A percentile compares a stretch with the other conserved stretches of the same genome.
Conservation (phyloP, 208 protist species). For the Leptomonas pyrrhocoris region DNA sequence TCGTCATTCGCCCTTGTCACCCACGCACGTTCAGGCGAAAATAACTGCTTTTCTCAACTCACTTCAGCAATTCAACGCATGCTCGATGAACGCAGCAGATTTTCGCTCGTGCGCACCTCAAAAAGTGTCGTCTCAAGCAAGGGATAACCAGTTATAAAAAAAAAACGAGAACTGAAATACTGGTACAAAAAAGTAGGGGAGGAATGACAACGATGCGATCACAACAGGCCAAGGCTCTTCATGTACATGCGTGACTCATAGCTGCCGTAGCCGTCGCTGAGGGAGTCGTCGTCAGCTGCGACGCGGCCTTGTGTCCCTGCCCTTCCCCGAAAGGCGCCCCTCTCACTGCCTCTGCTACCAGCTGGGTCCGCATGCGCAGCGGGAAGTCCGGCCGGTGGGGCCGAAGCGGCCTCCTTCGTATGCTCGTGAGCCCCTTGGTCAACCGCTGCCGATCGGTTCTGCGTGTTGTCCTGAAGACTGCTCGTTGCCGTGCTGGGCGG, state of each 20-base stretch:
- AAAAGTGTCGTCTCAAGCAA: no score
- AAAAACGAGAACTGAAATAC: conserved; percentile 15
- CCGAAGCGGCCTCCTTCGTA: background rate
- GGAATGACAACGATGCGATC: background rate
- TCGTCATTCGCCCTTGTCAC: no score
- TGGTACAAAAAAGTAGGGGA: conserved; percentile 5
- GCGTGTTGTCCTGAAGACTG: background rate
- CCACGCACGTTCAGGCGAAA: no score
- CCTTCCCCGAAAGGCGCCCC: conserved; percentile 2
- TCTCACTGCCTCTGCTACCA: background rate
- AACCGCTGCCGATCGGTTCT: background rate
- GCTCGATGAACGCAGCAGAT: no score
- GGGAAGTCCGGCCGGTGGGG: background rate
- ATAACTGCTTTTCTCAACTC: no score
- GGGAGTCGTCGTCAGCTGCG: conserved; percentile 59
- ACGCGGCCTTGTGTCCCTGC: conserved; percentile 1
- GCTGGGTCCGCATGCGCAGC: conserved; percentile 9
- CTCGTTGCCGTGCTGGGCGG: conserved; percentile 6
- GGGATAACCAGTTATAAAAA: background rate
- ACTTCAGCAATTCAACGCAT: no score
- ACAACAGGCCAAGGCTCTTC: conserved; percentile 69
- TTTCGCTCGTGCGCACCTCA: no score
- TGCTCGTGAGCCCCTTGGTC: background rate
- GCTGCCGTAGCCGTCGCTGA: conserved; percentile 88
- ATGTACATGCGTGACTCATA: conserved; percentile 89